Evolutionary conservation across 2,329 filamentous ascomycete species (phyloP).

Genomic region (Lasiodiplodia citricola): DNA sequence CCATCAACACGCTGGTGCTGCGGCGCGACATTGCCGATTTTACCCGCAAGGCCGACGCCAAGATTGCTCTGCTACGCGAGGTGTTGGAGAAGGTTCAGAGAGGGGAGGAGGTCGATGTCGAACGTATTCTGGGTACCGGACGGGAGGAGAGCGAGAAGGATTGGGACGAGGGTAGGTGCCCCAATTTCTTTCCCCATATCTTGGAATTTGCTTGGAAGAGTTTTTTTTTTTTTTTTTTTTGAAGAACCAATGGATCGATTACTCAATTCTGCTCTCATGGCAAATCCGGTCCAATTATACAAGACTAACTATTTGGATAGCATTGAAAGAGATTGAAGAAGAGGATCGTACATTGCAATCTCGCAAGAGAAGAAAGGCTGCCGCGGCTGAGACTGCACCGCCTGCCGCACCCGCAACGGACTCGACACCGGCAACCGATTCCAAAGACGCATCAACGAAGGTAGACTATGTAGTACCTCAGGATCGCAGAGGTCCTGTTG

Average conservation of each 20-base stretch:
- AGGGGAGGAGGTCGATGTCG: constrained; percentile 84
- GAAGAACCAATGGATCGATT: background rate
- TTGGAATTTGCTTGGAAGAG: background rate
- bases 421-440: background rate
- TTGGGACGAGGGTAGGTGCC: constrained; percentile 79
- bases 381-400: background rate
- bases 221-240: background rate
- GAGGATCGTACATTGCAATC: constrained; percentile 62
- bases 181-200: background rate
- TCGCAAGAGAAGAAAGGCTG: constrained; percentile 42
- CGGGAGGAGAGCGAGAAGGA: constrained; percentile 75
- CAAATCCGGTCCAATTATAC: background rate
- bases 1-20: constrained; percentile 87
- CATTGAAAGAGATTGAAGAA: constrained; percentile 69
- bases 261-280: background rate
- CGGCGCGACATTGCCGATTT: constrained; percentile 76
- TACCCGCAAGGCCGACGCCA: constrained; percentile 76
- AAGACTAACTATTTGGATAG: constrained; percentile 47
- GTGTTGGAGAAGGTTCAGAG: constrained; percentile 72
- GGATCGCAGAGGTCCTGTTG: background rate
- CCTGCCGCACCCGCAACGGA: background rate
- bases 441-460: background rate
- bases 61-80: constrained; percentile 77
- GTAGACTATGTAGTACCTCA: constrained; percentile 6
- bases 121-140: constrained; percentile 78